Evolutionary conservation across 73 alveolate species (phyloP).

Genomic region (Effrenium voratum): DNA sequence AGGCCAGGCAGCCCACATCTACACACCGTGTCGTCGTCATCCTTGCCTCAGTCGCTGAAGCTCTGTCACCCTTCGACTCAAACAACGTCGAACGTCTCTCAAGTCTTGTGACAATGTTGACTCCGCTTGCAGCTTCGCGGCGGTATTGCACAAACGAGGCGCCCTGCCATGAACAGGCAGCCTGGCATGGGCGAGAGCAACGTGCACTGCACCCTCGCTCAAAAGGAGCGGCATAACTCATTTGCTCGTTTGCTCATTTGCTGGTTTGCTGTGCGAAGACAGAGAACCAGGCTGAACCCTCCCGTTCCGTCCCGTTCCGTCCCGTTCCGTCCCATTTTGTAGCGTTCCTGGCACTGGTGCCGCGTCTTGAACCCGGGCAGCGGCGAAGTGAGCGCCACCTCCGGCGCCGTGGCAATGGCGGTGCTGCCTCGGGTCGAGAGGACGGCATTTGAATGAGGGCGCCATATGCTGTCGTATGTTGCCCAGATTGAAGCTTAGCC

Average conservation of each 20-base stretch:
- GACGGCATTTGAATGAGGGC: too few relatives aligned
- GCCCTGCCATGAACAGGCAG: constrained; percentile 7
- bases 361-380: constrained; percentile 3
- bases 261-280: too few relatives aligned
- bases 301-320: too few relatives aligned
- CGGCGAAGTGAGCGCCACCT: background rate
- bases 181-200: constrained; percentile 6
- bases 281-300: too few relatives aligned
- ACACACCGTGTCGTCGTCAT: background rate
- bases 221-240: too few relatives aligned
- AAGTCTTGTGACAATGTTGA: too few relatives aligned
- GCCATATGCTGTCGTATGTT: too few relatives aligned
- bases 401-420: constrained; percentile 24
- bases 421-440: background rate
- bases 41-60: background rate
- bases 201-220: too few relatives aligned
- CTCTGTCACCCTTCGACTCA: too few relatives aligned
- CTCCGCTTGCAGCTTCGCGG: background rate
- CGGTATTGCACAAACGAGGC: background rate
- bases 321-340: too few relatives aligned
- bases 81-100: too few relatives aligned
- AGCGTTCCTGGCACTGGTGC: constrained; percentile 31
- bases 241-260: too few relatives aligned
- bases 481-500: background rate
- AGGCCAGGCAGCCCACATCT: constrained; percentile 1